phyloP scores from a whole-genome alignment of 495 filamentous ascomycete species.

The Hyaloscypha variabilis region DNA sequence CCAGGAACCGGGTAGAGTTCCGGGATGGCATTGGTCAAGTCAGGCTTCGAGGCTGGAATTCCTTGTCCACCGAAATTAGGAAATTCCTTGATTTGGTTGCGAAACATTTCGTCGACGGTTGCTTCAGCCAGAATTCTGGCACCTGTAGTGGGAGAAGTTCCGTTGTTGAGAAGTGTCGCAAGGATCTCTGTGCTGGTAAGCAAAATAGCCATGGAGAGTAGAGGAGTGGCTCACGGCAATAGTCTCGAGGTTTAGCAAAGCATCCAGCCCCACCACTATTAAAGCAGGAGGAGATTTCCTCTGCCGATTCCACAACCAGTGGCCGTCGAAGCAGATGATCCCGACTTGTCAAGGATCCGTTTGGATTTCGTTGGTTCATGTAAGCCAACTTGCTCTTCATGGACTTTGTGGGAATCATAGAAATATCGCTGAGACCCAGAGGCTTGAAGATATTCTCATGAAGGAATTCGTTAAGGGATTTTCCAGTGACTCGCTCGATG shows the following conservation, averaged over 20 bases:
- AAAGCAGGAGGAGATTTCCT: conserved; percentile 38
- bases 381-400: conserved; percentile 53
- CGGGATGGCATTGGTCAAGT: conserved; percentile 46
- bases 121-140: conserved; percentile 46
- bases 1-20: conserved; percentile 53
- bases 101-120: conserved; percentile 62
- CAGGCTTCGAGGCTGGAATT: conserved; percentile 50
- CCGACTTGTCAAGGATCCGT: conserved; percentile 42
- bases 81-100: conserved; percentile 58
- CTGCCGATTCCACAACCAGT: conserved; percentile 39
- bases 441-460: conserved; percentile 59
- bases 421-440: conserved; percentile 52
- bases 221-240: conserved; percentile 51
- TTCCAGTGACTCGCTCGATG: conserved; percentile 52
- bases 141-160: conserved; percentile 49
- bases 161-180: conserved; percentile 51
- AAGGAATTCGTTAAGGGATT: conserved; percentile 58
- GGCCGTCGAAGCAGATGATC: conserved; percentile 52
- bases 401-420: conserved; percentile 53
- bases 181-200: conserved; percentile 37
- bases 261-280: conserved; percentile 60
- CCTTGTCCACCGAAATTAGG: conserved; percentile 50
- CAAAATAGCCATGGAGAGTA: conserved; percentile 31
- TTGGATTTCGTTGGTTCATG: conserved; percentile 47
- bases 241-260: conserved; percentile 57